Percentiles rank a stretch among this genome's conserved stretches.
phyloP scores from a whole-genome alignment of 208 protist species.

The Leishmania martiniquensis region DNA sequence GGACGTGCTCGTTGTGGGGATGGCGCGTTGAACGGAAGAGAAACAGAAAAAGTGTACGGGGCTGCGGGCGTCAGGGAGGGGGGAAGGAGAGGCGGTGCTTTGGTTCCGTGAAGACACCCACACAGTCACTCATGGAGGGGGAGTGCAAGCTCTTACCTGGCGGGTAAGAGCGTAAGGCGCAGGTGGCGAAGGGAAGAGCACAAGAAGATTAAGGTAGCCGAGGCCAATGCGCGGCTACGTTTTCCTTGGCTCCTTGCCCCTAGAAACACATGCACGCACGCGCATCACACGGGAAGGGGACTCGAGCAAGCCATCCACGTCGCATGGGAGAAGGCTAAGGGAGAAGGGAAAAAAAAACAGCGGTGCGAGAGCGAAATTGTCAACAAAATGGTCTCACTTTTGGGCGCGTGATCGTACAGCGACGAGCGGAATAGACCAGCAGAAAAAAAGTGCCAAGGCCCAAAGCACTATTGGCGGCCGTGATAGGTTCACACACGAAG shows the following conservation, averaged over 20 bases:
- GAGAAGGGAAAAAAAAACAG: neutral
- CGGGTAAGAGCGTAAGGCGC: neutral
- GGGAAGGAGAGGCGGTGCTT: neutral
- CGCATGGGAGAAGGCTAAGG: neutral
- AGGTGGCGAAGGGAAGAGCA: neutral
- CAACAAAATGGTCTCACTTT: neutral
- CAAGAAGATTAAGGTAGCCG: neutral
- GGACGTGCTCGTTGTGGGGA: too few species aligned
- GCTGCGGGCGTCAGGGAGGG: too few species aligned
- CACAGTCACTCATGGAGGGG: neutral
- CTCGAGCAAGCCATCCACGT: neutral
- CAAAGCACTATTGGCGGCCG: neutral
- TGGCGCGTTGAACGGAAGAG: too few species aligned
- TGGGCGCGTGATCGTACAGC: neutral
- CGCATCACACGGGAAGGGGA: neutral
- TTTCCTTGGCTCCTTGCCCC: neutral
- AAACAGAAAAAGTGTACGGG: neutral
- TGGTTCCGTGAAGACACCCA: neutral
- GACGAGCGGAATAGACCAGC: neutral
- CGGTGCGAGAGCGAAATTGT: neutral
- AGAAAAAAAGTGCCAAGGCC: neutral
- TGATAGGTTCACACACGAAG: neutral
- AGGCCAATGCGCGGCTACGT: neutral
- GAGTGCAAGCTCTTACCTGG: neutral
- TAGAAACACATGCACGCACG: neutral